Evolutionary conservation across 805 yeast genomes (phyloP), one percentile per base, ranked within the genome.

Genomic region (Cyberlindnera mrakii): DNA sequence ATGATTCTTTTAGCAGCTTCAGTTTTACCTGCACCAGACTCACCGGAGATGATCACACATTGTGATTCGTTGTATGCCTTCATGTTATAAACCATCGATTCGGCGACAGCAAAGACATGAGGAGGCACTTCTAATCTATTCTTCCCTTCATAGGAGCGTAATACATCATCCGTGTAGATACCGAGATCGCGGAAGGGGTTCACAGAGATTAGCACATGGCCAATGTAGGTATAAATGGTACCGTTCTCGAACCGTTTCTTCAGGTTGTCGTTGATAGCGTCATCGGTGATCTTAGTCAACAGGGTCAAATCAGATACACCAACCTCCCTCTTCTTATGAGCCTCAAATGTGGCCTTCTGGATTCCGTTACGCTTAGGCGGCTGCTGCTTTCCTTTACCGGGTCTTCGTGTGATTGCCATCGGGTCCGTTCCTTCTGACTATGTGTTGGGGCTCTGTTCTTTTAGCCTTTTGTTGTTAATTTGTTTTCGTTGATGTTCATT

Each of bases 71-170:
- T 79, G 65, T 93, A 93, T 0, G 96, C 84, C 65, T 90, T 90
- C 81, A 93, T 75, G 63, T 91, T 86, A 67, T 93, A 91, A 65
- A 84, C 93, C 96, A 93, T 89, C 30, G 95, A 69, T 66, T 93
- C 99, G 10, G 99, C 99, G 57, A 93, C 89, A 41, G 98, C 96
- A 65, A 83, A 93, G 27, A 93, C 99, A 66, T 93, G 99, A 3
- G 99, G 99, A 15, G 98, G 95, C 25, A 85, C 96, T 66, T 93
- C 99, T 46, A 93, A 71, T 56, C 99, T 74, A 64, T 93, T 93
- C 63, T 90, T 89, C 48, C 96, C 96, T 63, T 81, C 80, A 60
- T 93, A 93, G 16, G 83, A 71, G 45, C 78, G 77, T 50, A 91
- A 69, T 2, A 81, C 80, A 18, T 79, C 82, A 39, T 79, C 85